Evolutionary conservation across 768 basidiomycete genomes (phyloP).

Genomic region (Hygrophoropsis aurantiaca): DNA sequence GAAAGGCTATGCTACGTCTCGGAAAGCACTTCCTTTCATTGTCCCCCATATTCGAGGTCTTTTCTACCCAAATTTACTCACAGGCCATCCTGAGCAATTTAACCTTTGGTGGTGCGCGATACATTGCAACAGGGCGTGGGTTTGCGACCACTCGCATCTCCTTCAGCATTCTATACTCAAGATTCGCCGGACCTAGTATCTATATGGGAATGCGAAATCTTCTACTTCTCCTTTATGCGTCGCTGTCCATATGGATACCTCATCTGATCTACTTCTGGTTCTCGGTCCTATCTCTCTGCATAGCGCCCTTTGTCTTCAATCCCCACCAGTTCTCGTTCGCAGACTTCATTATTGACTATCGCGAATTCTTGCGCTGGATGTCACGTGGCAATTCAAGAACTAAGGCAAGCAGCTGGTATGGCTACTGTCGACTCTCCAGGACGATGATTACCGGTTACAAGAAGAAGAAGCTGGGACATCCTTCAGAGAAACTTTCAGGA

Average conservation of each 20-base stretch:
- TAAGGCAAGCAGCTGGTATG: conserved; percentile 98
- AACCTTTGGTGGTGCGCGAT: conserved; percentile 96
- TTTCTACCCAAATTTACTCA: conserved; percentile 97
- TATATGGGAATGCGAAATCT: conserved; percentile 98
- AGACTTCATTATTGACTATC: conserved; percentile 98
- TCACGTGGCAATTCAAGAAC: conserved; percentile 95
- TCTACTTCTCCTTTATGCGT: conserved; percentile 85
- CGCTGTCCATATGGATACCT: conserved; percentile 90
- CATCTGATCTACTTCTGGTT: conserved; percentile 99
- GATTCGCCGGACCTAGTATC: conserved; percentile 99
- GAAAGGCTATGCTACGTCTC: conserved; percentile 90
- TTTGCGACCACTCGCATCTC: conserved; percentile 96
- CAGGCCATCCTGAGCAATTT: conserved; percentile 96
- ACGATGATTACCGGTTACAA: conserved; percentile 99
- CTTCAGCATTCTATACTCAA: conserved; percentile 95
- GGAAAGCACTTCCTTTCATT: conserved; percentile 96
- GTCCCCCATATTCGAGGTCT: conserved; percentile 97
- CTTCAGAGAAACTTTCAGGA: conserved; percentile 94
- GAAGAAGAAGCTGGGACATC: conserved; percentile 97
- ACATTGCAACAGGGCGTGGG: conserved; percentile 98
- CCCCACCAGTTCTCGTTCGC: conserved; percentile 98
- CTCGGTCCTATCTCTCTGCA: conserved; percentile 90
- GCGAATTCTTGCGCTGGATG: conserved; percentile 99
- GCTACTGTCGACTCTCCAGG: conserved; percentile 94
- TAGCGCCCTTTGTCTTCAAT: conserved; percentile 98